Base-by-base conservation (phyloP, 2,329 filamentous ascomycete genomes). In the Hypoxylon sp. region DNA sequence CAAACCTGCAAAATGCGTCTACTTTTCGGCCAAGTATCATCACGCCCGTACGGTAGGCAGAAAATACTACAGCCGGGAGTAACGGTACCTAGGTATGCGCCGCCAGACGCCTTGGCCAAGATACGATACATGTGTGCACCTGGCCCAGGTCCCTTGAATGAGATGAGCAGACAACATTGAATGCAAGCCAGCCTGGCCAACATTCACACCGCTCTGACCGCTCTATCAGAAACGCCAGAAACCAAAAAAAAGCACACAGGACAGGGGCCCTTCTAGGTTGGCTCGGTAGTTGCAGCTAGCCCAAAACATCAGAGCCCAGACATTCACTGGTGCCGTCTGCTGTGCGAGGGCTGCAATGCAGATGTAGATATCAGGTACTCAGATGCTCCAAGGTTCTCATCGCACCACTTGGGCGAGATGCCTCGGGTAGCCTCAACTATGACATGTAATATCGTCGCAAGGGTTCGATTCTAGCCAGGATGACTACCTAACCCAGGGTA, bases 121-220 rank as follows among this genome's bases (percentile, higher is more conserved):
- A n/a, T n/a, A n/a, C n/a, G n/a, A n/a, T n/a, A n/a, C n/a, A n/a
- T n/a, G n/a, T n/a, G n/a, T n/a, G n/a, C n/a, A n/a, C n/a, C n/a
- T n/a, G n/a, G n/a, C n/a, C n/a, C n/a, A n/a, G n/a, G n/a, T 35
- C 31, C 7, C 29, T 18, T 7, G 31, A 35, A 33, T n/a, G 4
- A 10, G 41, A 6, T 29, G 29, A n/a, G n/a, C n/a, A n/a, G n/a
- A n/a, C 45, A 52, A 48, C 18, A 29, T 37, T 38, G 46, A 37
- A 21, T 37, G 20, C 48, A 46, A 43, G n/a, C 29, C 45, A 41
- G 37, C 35, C 42, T 35, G 3, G 31, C 31, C 31, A 35, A 35
- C 15, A 35, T 35, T 52, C 46, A 55, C 67, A 69, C 65, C 67
- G 67, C 65, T 53, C 62, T 37, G 23, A 69, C 65, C 67, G 67